A percentile compares a stretch with the other conserved stretches of the same genome.
Conservation (phyloP, 257 asterid species). For the Datura wrightii region DNA sequence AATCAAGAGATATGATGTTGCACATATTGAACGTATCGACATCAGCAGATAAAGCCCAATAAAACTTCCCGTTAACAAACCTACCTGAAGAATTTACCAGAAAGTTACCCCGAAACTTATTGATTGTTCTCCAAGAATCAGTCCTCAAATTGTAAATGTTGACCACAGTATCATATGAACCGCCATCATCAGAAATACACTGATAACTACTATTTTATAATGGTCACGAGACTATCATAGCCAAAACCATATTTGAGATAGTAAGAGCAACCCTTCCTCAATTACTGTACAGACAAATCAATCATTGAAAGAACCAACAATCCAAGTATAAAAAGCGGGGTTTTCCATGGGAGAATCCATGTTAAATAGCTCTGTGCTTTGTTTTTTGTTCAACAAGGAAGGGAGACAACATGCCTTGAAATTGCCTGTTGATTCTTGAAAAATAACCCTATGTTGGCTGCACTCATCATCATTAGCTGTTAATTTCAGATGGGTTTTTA, state of each 20-base stretch:
- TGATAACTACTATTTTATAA: too few species aligned
- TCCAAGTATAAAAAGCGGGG: neutral
- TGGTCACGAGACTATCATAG: too few species aligned
- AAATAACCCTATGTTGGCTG: neutral
- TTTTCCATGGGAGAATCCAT: slow-evolving; percentile 8
- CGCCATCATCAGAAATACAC: too few species aligned
- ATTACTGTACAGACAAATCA: neutral
- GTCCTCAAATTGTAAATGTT: too few species aligned
- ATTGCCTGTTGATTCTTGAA: neutral
- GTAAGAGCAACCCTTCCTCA: too few species aligned
- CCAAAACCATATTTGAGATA: too few species aligned
- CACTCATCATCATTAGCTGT: too few species aligned
- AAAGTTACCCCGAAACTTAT: neutral
- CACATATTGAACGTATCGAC: neutral
- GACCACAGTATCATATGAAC: too few species aligned
- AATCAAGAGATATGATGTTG: slow-evolving; percentile 16
- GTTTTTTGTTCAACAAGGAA: neutral
- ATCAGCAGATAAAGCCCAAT: neutral
- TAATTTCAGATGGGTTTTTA: too few species aligned
- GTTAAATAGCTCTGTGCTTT: neutral
- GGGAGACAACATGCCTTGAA: neutral
- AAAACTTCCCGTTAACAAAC: neutral
- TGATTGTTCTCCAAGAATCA: too few species aligned
- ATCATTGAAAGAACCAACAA: neutral
- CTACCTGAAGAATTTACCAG: neutral